Evolutionary conservation across 2,329 filamentous ascomycete species (phyloP).

Genomic region (Colletotrichum sp.): DNA sequence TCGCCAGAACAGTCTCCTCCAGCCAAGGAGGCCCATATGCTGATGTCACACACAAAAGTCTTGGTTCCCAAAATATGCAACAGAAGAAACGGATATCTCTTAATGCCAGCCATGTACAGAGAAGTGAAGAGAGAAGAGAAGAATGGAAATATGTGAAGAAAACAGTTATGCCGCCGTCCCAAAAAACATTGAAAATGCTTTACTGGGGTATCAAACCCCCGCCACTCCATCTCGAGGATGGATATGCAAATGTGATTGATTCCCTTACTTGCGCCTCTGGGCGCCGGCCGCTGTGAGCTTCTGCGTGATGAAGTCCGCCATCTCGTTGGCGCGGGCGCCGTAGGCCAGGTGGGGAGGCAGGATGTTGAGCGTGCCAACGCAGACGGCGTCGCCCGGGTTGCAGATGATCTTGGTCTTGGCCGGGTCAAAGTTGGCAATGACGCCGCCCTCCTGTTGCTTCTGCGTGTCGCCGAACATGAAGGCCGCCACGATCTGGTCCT

Average conservation of each 20-base stretch:
- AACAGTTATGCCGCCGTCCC: background rate
- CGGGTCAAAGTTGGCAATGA: constrained; percentile 36
- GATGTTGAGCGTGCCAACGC: constrained; percentile 37
- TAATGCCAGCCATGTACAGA: background rate
- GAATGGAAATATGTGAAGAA: background rate
- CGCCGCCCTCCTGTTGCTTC: constrained; percentile 35
- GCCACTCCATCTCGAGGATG: background rate
- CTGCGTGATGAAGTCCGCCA: constrained; percentile 31
- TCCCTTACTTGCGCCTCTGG: constrained; percentile 14
- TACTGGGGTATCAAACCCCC: background rate
- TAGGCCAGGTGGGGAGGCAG: constrained; percentile 41
- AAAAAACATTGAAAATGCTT: background rate
- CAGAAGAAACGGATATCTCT: background rate
- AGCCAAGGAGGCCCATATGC: background rate
- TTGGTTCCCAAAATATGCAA: background rate
- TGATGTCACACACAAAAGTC: background rate
- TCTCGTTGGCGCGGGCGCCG: constrained; percentile 33
- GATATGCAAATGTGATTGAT: background rate
- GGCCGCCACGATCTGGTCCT: constrained; percentile 27
- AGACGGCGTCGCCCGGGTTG: constrained; percentile 42
- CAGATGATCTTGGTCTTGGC: constrained; percentile 45
- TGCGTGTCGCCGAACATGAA: constrained; percentile 32
- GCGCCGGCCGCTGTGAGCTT: constrained; percentile 18
- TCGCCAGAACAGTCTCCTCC: background rate
- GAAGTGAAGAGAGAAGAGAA: background rate